A percentile compares a stretch with the other conserved stretches of the same genome.
These are phyloP conservation scores for Fusarium transvaalense DNA, from an alignment of 2,329 filamentous ascomycete genomes.

Conservation along the genomic window DNA sequence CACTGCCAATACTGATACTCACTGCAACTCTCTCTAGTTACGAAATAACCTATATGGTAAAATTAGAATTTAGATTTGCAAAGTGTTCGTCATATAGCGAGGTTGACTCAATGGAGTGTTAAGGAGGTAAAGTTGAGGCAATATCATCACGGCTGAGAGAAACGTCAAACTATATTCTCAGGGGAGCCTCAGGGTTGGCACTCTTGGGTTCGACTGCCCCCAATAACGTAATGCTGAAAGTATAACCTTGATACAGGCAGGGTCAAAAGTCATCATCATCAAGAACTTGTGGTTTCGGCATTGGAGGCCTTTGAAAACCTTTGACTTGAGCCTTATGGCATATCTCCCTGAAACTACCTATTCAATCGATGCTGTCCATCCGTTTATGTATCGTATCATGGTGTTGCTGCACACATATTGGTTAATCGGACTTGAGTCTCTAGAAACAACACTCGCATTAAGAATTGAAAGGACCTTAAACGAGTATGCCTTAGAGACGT, in stretches of 20 bases:
- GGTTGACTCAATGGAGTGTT: neutral
- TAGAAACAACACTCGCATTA: neutral
- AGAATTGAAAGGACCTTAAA: neutral
- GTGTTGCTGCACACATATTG: neutral
- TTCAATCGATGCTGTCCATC: neutral
- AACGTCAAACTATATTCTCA: neutral
- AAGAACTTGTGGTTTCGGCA: neutral
- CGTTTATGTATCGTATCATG: neutral
- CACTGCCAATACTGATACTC: too few relatives aligned
- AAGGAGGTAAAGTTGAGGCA: neutral
- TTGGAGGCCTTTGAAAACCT: neutral
- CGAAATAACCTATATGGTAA: too few relatives aligned
- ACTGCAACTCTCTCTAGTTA: too few relatives aligned
- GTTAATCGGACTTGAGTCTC: neutral
- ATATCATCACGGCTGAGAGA: neutral
- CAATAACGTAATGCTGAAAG: too few relatives aligned
- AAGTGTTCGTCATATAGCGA: neutral
- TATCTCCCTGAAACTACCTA: neutral
- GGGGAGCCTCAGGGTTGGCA: too few relatives aligned
- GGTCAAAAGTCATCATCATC: neutral
- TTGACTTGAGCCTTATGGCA: too few relatives aligned
- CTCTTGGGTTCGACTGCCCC: too few relatives aligned
- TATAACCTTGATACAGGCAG: neutral
- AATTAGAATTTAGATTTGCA: neutral
- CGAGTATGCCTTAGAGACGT: neutral